Evolutionary conservation across 805 yeast genomes (phyloP).

Genomic region (Sungouiozyma ichnusensis): DNA sequence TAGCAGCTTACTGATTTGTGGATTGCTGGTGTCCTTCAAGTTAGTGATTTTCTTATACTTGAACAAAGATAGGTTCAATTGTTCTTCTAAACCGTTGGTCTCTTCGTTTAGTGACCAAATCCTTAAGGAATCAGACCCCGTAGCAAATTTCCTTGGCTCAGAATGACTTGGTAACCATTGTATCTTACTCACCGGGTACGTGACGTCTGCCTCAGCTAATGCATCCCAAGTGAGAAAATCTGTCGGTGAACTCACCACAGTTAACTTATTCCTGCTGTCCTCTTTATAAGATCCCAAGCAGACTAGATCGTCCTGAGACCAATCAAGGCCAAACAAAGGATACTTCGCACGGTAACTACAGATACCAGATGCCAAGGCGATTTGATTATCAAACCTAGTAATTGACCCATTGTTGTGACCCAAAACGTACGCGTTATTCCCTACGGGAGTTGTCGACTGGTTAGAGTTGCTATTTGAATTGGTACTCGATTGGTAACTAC

Average conservation of each 20-base stretch:
- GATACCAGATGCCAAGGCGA: slow-evolving; percentile 1
- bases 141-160: slow-evolving; percentile 24
- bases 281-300: slow-evolving; percentile 54
- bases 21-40: neutral
- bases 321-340: slow-evolving; percentile 26
- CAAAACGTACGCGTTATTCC: neutral
- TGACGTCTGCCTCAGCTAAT: slow-evolving; percentile 21
- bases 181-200: slow-evolving; percentile 25
- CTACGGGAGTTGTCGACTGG: neutral
- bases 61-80: slow-evolving; percentile 32
- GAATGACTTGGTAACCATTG: slow-evolving; percentile 27
- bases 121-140: slow-evolving; percentile 29
- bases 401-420: neutral
- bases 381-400: neutral
- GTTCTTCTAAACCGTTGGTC: slow-evolving; percentile 28
- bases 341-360: slow-evolving; percentile 23
- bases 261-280: slow-evolving; percentile 58
- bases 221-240: slow-evolving; percentile 71
- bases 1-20: slow-evolving; percentile 3
- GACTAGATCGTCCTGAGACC: slow-evolving; percentile 26
- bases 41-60: slow-evolving; percentile 31
- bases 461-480: neutral
- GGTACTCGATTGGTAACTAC: neutral
- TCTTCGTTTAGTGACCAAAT: slow-evolving; percentile 25
- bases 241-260: slow-evolving; percentile 33